Evolutionary conservation across 2,329 filamentous ascomycete species (phyloP), one percentile per base, ranked within the genome.

Genomic region (Sphaceloma murrayae): DNA sequence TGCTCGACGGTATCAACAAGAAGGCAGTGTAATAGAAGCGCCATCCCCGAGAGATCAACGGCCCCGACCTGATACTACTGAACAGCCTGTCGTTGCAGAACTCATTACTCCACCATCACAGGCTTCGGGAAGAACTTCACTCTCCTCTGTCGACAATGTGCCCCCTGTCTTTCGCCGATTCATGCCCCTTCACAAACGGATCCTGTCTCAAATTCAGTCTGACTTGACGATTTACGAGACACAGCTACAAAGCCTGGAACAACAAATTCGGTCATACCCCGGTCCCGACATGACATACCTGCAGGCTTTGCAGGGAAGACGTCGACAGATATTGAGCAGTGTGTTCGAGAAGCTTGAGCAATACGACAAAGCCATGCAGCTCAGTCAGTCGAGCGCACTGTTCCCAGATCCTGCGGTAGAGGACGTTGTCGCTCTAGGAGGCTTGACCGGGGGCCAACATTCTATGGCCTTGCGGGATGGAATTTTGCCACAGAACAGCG

Each of bases 341-440:
- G 36, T 40, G 5, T 40, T 40, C 17, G 10, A 40, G 16, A 40
- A 40, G 36, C 24, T 40, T 11, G 36, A 29, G 6, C 36, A 40
- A 16, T 40, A 40, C n/a, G 14, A 30, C 10, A 24, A 13, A 13
- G 36, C 36, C 7, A 29, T 40, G 8, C 22, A 24, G 6, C 14
- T 40, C 19, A 13, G 19, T 13, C 27, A 16, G 10, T 40, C 36
- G 13, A 34, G 5, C 16, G n/a, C 9, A 13, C 5, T 17, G 14
- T 17, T 34, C 5, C 10, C 11, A 18, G 18, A 17, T 18, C 31
- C 31, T 3, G 14, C 31, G 13, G 18, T 17, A 18, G 31, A 14
- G 31, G 13, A 34, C 31, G 11, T 34, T 9, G n/a, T 18, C 31
- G 11, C 7, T 7, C 11, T 27, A 11, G 7, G 11, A 11, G 11